Conservation (phyloP, 2,329 filamentous ascomycete genomes). For the Taxawa tesnikishii region DNA sequence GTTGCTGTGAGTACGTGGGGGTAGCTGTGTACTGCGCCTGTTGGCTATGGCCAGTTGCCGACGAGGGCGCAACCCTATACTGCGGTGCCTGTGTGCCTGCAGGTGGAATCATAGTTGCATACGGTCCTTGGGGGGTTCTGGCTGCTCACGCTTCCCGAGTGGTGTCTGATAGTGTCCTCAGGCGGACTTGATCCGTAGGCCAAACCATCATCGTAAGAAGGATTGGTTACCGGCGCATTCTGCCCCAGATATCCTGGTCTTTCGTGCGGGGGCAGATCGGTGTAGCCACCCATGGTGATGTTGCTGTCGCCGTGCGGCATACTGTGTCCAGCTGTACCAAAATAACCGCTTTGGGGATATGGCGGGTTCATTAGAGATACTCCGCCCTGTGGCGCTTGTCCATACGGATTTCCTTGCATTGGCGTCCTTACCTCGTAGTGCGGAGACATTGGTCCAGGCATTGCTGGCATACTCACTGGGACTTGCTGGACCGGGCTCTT, state of each 20-base stretch:
- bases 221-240: conserved; percentile 7
- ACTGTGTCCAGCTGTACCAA: conserved; percentile 8
- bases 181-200: conserved; percentile 14
- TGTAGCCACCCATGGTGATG: conserved; percentile 32
- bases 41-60: background rate
- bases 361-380: conserved; percentile 2
- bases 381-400: no score
- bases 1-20: conserved; percentile 6
- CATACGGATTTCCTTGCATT: background rate
- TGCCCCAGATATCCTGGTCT: conserved; percentile 22
- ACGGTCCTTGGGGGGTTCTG: background rate
- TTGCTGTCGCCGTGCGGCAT: conserved; percentile 16
- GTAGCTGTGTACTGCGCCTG: conserved; percentile 1
- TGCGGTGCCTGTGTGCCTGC: background rate
- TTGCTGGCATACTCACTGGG: conserved; percentile 10
- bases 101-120: background rate
- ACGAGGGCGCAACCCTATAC: background rate
- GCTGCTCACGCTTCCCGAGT: conserved; percentile 1
- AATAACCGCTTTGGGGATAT: conserved; percentile 5
- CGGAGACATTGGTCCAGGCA: conserved; percentile 15
- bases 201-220: conserved; percentile 17
- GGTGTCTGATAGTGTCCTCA: conserved; percentile 1
- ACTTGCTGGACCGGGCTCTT: no score
- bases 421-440: conserved; percentile 30
- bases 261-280: conserved; percentile 31